Conservation (phyloP, 2,329 filamentous ascomycete genomes). For the Nannizziopsis arthrosporioides region DNA sequence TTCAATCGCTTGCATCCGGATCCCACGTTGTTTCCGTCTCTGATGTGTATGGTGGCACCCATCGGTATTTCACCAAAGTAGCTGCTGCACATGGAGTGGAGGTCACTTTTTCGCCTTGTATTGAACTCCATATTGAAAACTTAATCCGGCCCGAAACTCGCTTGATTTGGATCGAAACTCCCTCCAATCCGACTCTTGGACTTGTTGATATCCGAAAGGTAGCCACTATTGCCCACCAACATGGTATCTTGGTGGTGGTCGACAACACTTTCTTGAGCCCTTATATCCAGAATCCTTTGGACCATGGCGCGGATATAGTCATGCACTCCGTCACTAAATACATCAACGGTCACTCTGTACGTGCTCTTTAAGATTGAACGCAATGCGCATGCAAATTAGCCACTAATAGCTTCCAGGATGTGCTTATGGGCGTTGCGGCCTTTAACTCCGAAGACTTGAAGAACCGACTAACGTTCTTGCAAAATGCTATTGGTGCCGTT, state of each 20-base stretch:
- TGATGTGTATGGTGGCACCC: slow-evolving; percentile 95
- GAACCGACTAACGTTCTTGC: slow-evolving; percentile 71
- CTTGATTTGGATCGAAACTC: slow-evolving; percentile 92
- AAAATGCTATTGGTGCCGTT: slow-evolving; percentile 94
- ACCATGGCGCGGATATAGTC: slow-evolving; percentile 91
- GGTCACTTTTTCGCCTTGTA: slow-evolving; percentile 86
- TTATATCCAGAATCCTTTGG: slow-evolving; percentile 91
- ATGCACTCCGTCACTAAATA: slow-evolving; percentile 98
- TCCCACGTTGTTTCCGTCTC: slow-evolving; percentile 94
- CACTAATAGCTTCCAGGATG: slow-evolving; percentile 46
- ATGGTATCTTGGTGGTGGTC: slow-evolving; percentile 90
- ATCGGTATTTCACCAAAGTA: slow-evolving; percentile 97
- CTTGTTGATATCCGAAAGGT: slow-evolving; percentile 88
- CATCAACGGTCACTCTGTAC: slow-evolving; percentile 78
- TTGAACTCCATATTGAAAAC: slow-evolving; percentile 73
- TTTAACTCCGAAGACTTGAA: slow-evolving; percentile 79
- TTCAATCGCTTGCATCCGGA: slow-evolving; percentile 81
- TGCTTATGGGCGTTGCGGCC: slow-evolving; percentile 93
- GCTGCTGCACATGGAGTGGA: slow-evolving; percentile 86
- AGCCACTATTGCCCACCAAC: slow-evolving; percentile 67
- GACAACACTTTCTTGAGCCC: slow-evolving; percentile 98
- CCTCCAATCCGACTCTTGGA: slow-evolving; percentile 85
- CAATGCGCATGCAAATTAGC: background rate
- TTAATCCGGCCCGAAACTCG: slow-evolving; percentile 81
- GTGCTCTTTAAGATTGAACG: slow-evolving; percentile 11